Percentiles rank a stretch among this genome's conserved stretches.
Evolutionary conservation across 176 grass and related monocot species (phyloP).

Genomic region (Juncus effusus): DNA sequence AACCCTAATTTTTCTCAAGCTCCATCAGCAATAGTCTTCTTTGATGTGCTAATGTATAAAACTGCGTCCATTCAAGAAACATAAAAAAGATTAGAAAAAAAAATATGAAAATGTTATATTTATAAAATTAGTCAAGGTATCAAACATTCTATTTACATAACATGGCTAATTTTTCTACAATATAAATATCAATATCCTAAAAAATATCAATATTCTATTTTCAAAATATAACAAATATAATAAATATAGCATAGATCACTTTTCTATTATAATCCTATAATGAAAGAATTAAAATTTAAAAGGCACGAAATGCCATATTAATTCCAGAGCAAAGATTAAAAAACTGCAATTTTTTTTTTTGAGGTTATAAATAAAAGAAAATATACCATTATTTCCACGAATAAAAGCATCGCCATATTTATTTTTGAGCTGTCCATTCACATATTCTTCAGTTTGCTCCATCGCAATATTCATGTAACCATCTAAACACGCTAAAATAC

Average conservation of each 20-base stretch:
- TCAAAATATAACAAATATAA: too few species aligned
- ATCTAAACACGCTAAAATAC: constrained; percentile 88
- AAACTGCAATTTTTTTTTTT: constrained; percentile 3
- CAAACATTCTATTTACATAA: too few species aligned
- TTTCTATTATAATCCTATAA: background rate
- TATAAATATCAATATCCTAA: too few species aligned
- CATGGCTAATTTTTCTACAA: too few species aligned
- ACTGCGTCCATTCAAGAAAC: constrained; percentile 44
- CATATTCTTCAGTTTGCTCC: constrained; percentile 96
- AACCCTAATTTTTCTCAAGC: constrained; percentile 23
- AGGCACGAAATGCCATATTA: background rate
- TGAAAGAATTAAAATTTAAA: background rate
- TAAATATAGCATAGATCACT: background rate
- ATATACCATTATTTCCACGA: constrained; percentile 90
- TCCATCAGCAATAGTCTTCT: constrained; percentile 51
- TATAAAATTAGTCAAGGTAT: too few species aligned
- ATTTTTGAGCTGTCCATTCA: constrained; percentile 92
- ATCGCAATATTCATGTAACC: constrained; percentile 99
- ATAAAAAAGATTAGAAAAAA: constrained; percentile 19
- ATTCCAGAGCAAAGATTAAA: background rate
- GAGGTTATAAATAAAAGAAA: constrained; percentile 5
- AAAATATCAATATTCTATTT: too few species aligned
- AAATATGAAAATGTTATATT: background rate
- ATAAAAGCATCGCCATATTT: constrained; percentile 99
- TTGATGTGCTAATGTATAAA: constrained; percentile 85